phyloP scores from a whole-genome alignment of 225 moss, liverwort and hornwort species.

The Takakia lepidozioides region DNA sequence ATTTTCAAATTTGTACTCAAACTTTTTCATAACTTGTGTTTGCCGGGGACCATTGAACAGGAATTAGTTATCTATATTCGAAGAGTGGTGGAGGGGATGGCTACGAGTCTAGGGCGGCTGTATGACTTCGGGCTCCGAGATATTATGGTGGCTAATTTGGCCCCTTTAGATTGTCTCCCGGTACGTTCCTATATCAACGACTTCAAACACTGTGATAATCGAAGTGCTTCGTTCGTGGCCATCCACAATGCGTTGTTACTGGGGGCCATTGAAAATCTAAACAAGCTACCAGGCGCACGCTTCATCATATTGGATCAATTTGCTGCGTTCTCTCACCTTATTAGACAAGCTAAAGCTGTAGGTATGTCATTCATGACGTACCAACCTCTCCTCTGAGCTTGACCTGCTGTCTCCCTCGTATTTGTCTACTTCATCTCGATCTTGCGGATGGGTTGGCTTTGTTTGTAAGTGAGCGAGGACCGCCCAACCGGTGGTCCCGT shows the following conservation, averaged over 20 bases:
- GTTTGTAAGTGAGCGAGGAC: too few relatives aligned
- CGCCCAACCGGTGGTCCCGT: too few relatives aligned
- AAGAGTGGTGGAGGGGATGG: conserved; percentile 3
- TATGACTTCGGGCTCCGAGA: conserved; percentile 1
- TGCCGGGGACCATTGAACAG: background rate
- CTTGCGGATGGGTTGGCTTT: too few relatives aligned
- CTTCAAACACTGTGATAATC: background rate
- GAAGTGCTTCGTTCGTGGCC: too few relatives aligned
- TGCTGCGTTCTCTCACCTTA: background rate
- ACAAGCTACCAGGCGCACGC: background rate
- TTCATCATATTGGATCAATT: conserved; percentile 5
- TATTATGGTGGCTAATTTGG: conserved; percentile 2
- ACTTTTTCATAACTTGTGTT: too few relatives aligned
- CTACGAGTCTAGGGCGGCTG: background rate
- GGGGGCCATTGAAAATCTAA: background rate
- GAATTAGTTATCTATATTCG: background rate
- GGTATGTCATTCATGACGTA: too few relatives aligned
- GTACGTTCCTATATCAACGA: background rate
- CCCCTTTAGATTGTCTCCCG: background rate
- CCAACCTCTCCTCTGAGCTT: too few relatives aligned
- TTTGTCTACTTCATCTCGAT: too few relatives aligned
- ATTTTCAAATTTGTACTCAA: too few relatives aligned
- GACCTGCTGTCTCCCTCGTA: too few relatives aligned
- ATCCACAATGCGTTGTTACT: background rate
- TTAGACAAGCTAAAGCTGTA: too few relatives aligned